phyloP scores from a whole-genome alignment of 2,329 filamentous ascomycete species.

The Cucurbitaria berberidis region DNA sequence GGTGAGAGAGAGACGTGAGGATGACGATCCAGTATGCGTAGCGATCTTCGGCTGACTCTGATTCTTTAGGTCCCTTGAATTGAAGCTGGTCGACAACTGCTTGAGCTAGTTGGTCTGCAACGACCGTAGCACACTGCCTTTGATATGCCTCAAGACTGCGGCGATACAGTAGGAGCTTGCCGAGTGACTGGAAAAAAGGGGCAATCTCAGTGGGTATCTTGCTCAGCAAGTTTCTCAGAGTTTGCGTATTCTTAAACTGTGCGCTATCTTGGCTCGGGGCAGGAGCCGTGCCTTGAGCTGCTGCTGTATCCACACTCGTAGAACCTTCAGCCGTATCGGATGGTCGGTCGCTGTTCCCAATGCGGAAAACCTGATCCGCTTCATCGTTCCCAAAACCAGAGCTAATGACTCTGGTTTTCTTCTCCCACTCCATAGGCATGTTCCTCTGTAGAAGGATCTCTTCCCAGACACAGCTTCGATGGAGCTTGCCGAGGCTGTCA shows the following conservation, averaged over 20 bases:
- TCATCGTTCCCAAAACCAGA: conserved; percentile 48
- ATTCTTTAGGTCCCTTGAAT: conserved; percentile 53
- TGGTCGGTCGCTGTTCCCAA: conserved; percentile 31
- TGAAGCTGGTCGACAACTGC: conserved; percentile 72
- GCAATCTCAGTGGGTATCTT: conserved; percentile 81
- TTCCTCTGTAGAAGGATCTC: conserved; percentile 75
- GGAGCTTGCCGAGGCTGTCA: conserved; percentile 74
- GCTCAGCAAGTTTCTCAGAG: conserved; percentile 76
- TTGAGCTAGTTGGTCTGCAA: conserved; percentile 73
- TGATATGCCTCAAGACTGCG: conserved; percentile 70
- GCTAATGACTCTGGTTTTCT: conserved; percentile 52
- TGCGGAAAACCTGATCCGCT: conserved; percentile 49
- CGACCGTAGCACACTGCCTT: conserved; percentile 65
- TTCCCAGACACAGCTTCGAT: conserved; percentile 83
- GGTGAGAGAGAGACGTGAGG: conserved; percentile 76
- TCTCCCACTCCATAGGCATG: conserved; percentile 73
- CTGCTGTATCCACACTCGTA: conserved; percentile 18
- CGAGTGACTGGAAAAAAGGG: conserved; percentile 83
- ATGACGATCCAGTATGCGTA: conserved; percentile 84
- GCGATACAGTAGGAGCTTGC: conserved; percentile 78
- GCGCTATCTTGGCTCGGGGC: conserved; percentile 40
- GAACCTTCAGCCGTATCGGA: conserved; percentile 24
- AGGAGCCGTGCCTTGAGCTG: conserved; percentile 11
- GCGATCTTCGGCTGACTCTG: conserved; percentile 63
- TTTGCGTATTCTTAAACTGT: conserved; percentile 76